Percentiles rank a stretch among this genome's conserved stretches.
Evolutionary conservation across 148 eudicot species (phyloP).

Genomic region (Polygonum aviculare): DNA sequence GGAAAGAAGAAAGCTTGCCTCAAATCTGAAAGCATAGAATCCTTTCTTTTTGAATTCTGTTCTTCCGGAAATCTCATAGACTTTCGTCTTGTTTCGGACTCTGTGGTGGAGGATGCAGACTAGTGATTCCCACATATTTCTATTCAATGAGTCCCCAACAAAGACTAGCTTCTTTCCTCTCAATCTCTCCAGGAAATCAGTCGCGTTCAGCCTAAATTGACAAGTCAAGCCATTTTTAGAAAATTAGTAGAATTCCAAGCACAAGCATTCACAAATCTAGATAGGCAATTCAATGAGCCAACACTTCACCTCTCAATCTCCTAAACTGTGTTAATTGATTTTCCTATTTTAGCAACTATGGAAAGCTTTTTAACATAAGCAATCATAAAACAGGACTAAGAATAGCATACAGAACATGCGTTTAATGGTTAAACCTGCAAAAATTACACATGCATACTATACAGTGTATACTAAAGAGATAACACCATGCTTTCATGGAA

Average conservation of each 20-base stretch:
- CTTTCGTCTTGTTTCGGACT: slow-evolving; percentile 44
- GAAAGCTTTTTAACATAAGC: background rate
- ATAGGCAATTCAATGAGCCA: background rate
- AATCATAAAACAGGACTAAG: background rate
- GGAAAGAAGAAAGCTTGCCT: slow-evolving; percentile 31
- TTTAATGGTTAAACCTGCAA: background rate
- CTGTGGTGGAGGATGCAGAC: slow-evolving; percentile 62
- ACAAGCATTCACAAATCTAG: background rate
- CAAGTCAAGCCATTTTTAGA: background rate
- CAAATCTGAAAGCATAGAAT: slow-evolving; percentile 69
- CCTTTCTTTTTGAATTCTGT: slow-evolving; percentile 71
- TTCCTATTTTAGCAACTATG: too few relatives aligned
- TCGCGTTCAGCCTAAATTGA: slow-evolving; percentile 50
- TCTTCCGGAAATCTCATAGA: slow-evolving; percentile 68
- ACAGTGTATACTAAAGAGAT: too few relatives aligned
- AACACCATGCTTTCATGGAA: too few relatives aligned
- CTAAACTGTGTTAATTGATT: background rate
- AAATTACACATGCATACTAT: too few relatives aligned
- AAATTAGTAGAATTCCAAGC: background rate
- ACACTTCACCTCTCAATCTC: background rate
- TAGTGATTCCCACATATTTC: slow-evolving; percentile 99
- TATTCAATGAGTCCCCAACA: slow-evolving; percentile 90
- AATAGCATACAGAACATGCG: background rate
- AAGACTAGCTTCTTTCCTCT: slow-evolving; percentile 78
- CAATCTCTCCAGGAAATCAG: slow-evolving; percentile 55